Evolutionary conservation across 306 rosid species (phyloP).

Genomic region (Oemleria cerasiformis): DNA sequence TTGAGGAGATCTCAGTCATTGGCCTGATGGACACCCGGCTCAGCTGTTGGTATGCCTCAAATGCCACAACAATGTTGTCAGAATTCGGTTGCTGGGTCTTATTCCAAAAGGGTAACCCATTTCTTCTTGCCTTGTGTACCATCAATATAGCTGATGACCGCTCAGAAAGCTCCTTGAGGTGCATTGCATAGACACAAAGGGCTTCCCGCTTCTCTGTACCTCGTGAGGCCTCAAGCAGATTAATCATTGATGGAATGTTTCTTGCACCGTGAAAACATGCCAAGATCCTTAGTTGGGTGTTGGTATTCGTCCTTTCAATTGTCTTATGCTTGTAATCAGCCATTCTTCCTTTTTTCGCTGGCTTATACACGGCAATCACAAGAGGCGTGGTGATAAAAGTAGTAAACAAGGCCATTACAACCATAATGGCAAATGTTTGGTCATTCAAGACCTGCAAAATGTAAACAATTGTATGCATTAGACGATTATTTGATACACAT

Average conservation of each 20-base stretch:
- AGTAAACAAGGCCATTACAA: conserved; percentile 86
- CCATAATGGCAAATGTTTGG: conserved; percentile 87
- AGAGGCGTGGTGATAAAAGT: conserved; percentile 84
- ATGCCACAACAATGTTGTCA: conserved; percentile 52
- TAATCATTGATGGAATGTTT: conserved; percentile 68
- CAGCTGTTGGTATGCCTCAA: conserved; percentile 67
- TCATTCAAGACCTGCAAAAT: conserved; percentile 81
- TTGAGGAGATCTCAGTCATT: conserved; percentile 78
- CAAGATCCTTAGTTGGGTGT: conserved; percentile 62
- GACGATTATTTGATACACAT: background rate
- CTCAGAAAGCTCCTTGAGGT: conserved; percentile 81
- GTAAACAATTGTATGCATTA: background rate
- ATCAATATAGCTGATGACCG: conserved; percentile 75
- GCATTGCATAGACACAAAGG: conserved; percentile 76
- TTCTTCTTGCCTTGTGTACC: conserved; percentile 75
- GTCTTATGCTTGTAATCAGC: conserved; percentile 58
- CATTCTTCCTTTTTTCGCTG: conserved; percentile 41
- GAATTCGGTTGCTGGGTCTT: conserved; percentile 38
- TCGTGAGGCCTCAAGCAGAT: conserved; percentile 74
- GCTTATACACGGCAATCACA: conserved; percentile 57
- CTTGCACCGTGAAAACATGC: conserved; percentile 61
- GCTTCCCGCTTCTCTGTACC: conserved; percentile 54
- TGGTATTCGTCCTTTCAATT: conserved; percentile 46
- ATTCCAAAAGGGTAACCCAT: conserved; percentile 82
- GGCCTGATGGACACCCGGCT: conserved; percentile 64